phyloP scores from a whole-genome alignment of 257 asterid genomes.

The Echites panduratus region DNA sequence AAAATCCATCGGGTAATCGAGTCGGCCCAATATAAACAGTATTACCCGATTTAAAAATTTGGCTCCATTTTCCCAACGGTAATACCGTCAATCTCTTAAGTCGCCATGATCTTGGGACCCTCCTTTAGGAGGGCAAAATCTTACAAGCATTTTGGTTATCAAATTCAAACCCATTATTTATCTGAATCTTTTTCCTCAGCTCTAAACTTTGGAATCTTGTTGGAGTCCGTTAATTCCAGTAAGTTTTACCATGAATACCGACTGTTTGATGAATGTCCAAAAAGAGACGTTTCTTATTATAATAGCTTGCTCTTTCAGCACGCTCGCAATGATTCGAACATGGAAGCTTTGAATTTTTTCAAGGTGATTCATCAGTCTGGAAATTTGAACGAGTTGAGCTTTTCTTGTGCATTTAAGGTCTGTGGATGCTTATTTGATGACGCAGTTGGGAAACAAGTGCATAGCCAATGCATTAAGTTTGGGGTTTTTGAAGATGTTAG shows the following conservation, averaged over 20 bases:
- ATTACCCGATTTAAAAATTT: background rate
- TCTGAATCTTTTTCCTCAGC: slow-evolving; percentile 24
- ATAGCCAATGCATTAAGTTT: slow-evolving; percentile 61
- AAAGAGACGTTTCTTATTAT: slow-evolving; percentile 42
- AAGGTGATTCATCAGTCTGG: slow-evolving; percentile 43
- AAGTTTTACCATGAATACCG: slow-evolving; percentile 25
- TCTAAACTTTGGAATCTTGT: slow-evolving; percentile 10
- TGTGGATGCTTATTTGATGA: slow-evolving; percentile 43
- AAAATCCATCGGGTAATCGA: too few relatives aligned
- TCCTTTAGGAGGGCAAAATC: slow-evolving; percentile 24
- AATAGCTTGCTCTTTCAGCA: slow-evolving; percentile 57
- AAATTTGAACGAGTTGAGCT: slow-evolving; percentile 46
- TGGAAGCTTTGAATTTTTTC: slow-evolving; percentile 47
- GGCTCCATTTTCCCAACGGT: slow-evolving; percentile 7
- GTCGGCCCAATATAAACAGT: too few relatives aligned
- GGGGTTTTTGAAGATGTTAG: slow-evolving; percentile 67
- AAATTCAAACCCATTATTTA: slow-evolving; percentile 21
- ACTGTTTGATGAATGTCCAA: slow-evolving; percentile 46
- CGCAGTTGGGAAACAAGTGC: slow-evolving; percentile 56
- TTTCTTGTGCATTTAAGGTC: slow-evolving; percentile 69
- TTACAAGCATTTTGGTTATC: slow-evolving; percentile 19
- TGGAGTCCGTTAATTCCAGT: background rate
- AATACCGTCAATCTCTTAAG: slow-evolving; percentile 4
- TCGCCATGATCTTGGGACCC: slow-evolving; percentile 38
- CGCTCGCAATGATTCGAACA: slow-evolving; percentile 43